Evolutionary conservation across 805 yeast species (phyloP).

Genomic region (Wickerhamiella galacta): DNA sequence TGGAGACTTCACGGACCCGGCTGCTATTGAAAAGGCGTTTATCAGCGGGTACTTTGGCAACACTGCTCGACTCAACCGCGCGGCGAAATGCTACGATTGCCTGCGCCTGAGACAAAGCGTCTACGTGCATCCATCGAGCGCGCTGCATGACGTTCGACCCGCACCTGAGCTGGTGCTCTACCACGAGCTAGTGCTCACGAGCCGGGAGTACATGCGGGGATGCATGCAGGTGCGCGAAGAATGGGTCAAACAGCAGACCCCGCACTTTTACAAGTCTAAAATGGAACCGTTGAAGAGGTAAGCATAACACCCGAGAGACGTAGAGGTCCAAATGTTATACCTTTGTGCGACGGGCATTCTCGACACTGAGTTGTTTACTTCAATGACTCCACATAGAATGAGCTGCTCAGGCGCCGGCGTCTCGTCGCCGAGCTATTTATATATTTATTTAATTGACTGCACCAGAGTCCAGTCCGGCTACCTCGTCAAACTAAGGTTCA

Average conservation of each 20-base stretch:
- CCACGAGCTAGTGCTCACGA: constrained; percentile 65
- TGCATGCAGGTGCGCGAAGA: constrained; percentile 65
- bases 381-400: no score
- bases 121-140: constrained; percentile 73
- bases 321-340: background rate
- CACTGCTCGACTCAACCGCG: constrained; percentile 38
- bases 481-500: constrained; percentile 65
- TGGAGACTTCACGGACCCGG: constrained; percentile 53
- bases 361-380: no score
- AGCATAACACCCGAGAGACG: background rate
- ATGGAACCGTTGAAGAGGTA: constrained; percentile 1
- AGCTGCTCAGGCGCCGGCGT: no score
- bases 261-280: constrained; percentile 20
- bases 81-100: constrained; percentile 56
- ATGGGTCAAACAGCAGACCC: constrained; percentile 49
- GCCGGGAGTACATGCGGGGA: constrained; percentile 84
- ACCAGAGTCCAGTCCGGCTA: constrained; percentile 1
- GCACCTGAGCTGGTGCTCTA: constrained; percentile 63
- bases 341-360: no score
- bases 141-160: constrained; percentile 32
- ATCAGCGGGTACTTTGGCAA: constrained; percentile 28
- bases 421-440: no score
- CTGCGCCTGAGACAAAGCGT: constrained; percentile 53
- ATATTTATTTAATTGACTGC: constrained; percentile 5
- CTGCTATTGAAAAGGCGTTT: constrained; percentile 41